These are phyloP conservation scores for Wickerhamiella musiphila DNA, from an alignment of 805 yeast species.

Conservation along the genomic window DNA sequence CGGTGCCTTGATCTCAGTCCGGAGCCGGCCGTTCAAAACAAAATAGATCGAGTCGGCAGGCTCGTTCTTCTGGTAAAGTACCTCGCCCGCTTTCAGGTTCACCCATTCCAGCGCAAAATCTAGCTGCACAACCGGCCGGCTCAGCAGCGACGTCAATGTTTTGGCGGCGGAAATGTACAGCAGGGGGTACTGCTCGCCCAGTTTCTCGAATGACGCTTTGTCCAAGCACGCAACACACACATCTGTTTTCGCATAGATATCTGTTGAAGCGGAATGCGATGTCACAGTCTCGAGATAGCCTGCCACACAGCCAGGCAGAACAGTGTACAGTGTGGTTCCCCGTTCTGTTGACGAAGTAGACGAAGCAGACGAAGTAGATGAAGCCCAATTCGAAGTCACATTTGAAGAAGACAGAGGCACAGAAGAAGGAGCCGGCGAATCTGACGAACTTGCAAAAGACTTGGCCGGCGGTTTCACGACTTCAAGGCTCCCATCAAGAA, in stretches of 20 bases:
- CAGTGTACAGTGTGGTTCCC: slow-evolving; percentile 33
- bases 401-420: too few relatives aligned
- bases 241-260: slow-evolving; percentile 42
- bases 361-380: background rate
- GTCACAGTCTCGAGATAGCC: slow-evolving; percentile 73
- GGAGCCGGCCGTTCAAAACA: slow-evolving; percentile 71
- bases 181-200: slow-evolving; percentile 61
- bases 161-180: slow-evolving; percentile 66
- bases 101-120: slow-evolving; percentile 95
- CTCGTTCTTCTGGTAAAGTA: slow-evolving; percentile 65
- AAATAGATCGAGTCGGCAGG: slow-evolving; percentile 81
- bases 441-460: background rate
- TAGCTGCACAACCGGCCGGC: slow-evolving; percentile 48
- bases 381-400: too few relatives aligned
- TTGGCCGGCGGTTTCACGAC: slow-evolving; percentile 31
- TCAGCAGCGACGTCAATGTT: slow-evolving; percentile 46
- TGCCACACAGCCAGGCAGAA: slow-evolving; percentile 64
- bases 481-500: slow-evolving; percentile 62
- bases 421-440: too few relatives aligned
- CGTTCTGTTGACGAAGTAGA: background rate
- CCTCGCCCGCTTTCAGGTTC: slow-evolving; percentile 72
- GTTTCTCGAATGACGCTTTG: slow-evolving; percentile 38
- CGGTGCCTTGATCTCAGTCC: slow-evolving; percentile 31
- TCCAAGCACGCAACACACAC: slow-evolving; percentile 59
- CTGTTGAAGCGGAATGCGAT: slow-evolving; percentile 63